Evolutionary conservation across 2,329 filamentous ascomycete genomes (phyloP).

Genomic region (Fusarium dlaminii): DNA sequence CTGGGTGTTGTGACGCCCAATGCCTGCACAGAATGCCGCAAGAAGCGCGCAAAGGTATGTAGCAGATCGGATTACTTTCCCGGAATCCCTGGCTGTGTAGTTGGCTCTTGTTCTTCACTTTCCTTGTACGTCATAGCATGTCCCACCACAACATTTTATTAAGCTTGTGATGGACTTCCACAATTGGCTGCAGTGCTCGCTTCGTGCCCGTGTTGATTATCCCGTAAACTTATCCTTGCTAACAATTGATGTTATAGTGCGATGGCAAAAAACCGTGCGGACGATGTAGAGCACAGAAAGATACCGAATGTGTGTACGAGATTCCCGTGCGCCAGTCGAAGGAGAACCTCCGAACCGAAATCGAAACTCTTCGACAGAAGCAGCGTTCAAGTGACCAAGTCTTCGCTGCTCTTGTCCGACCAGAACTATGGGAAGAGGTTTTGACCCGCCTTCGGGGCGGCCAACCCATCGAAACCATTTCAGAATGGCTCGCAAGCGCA

Average conservation of each 20-base stretch:
- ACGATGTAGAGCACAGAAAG: constrained; percentile 64
- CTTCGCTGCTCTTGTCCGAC: constrained; percentile 61
- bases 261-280: constrained; percentile 66
- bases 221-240: not conserved
- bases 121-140: not conserved
- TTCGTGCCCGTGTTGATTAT: not conserved
- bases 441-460: constrained; percentile 62
- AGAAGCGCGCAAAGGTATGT: constrained; percentile 68
- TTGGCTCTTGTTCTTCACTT: not conserved
- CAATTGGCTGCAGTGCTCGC: not conserved
- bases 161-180: not conserved
- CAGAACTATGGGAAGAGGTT: constrained; percentile 64
- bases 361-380: constrained; percentile 64
- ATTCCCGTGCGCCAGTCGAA: constrained; percentile 71
- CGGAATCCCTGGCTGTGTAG: not conserved
- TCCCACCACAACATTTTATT: not conserved
- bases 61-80: not conserved
- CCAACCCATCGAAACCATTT: constrained; percentile 64
- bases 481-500: constrained; percentile 59
- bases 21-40: constrained; percentile 69
- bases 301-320: constrained; percentile 68
- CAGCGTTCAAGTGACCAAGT: constrained; percentile 66
- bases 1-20: constrained; percentile 67
- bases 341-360: constrained; percentile 67
- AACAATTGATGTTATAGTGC: constrained; percentile 54